phyloP scores from a whole-genome alignment of 176 grass and related monocot genomes.

The Triticum turgidum region DNA sequence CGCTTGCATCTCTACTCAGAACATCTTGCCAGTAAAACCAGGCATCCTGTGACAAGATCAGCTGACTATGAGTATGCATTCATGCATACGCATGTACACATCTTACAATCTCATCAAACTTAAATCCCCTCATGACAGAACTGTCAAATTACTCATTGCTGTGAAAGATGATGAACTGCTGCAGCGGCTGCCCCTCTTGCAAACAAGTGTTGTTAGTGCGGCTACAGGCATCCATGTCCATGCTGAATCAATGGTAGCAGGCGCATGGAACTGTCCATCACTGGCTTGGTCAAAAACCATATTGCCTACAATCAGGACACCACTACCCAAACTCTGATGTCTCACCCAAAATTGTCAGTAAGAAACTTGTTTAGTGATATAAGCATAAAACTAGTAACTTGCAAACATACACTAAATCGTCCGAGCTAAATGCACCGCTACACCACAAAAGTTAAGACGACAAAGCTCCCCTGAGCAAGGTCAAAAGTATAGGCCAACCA shows the following conservation, averaged over 20 bases:
- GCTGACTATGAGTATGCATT: neutral
- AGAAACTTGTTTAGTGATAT: conserved; percentile 6
- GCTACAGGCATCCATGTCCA: conserved; percentile 9
- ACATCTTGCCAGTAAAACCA: neutral
- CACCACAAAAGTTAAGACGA: conserved; percentile 27
- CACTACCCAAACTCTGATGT: conserved; percentile 1
- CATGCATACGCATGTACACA: too few relatives aligned
- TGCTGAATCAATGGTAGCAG: neutral
- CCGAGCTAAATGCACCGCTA: conserved; percentile 5
- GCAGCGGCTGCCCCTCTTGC: neutral
- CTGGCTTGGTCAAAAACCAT: neutral
- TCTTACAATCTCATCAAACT: neutral
- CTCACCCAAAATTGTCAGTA: conserved; percentile 21
- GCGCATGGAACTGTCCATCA: conserved; percentile 23
- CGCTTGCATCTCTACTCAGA: neutral
- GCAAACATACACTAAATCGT: neutral
- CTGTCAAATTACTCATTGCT: neutral
- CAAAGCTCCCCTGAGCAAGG: neutral
- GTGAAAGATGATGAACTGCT: conserved; percentile 1
- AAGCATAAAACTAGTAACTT: neutral
- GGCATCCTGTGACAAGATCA: neutral
- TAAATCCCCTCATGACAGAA: too few relatives aligned
- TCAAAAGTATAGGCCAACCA: neutral
- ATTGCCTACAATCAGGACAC: conserved; percentile 9
- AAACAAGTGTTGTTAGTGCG: neutral